phyloP scores from a whole-genome alignment of 306 rosid genomes.

The Senna siamea region DNA sequence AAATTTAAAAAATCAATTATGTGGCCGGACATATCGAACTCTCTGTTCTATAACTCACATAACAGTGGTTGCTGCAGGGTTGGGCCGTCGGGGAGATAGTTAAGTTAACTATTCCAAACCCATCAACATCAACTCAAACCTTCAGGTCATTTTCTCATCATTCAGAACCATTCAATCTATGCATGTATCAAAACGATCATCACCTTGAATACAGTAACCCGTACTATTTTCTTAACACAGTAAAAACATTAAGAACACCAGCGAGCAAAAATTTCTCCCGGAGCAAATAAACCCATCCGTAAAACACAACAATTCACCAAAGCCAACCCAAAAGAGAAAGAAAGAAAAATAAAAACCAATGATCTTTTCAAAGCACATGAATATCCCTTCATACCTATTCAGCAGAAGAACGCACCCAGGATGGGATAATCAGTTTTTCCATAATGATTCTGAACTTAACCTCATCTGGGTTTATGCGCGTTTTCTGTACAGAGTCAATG shows the following conservation, averaged over 20 bases:
- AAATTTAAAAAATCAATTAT: background rate
- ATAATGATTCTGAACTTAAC: constrained; percentile 18
- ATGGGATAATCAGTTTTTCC: background rate
- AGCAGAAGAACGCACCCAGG: constrained; percentile 31
- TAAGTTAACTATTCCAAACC: constrained; percentile 6
- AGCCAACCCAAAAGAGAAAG: constrained; percentile 18
- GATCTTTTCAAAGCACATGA: background rate
- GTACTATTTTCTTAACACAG: constrained; percentile 13
- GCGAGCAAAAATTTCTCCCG: constrained; percentile 3
- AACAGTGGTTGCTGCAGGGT: constrained; percentile 31
- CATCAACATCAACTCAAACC: constrained; percentile 14
- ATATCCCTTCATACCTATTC: constrained; percentile 48
- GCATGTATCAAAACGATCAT: constrained; percentile 10
- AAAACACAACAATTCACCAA: constrained; percentile 27
- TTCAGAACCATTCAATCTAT: background rate
- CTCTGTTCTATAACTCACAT: constrained; percentile 16
- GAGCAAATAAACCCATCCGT: constrained; percentile 9
- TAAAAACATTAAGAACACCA: constrained; percentile 26
- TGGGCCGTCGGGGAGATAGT: constrained; percentile 21
- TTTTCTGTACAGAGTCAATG: constrained; percentile 34
- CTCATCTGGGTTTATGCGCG: background rate
- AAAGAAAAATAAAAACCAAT: constrained; percentile 1
- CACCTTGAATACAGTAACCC: background rate
- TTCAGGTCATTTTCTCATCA: constrained; percentile 12
- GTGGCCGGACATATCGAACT: background rate